Base-by-base conservation (phyloP, 2,329 filamentous ascomycete genomes). In the Pseudogymnoascus destructans region DNA sequence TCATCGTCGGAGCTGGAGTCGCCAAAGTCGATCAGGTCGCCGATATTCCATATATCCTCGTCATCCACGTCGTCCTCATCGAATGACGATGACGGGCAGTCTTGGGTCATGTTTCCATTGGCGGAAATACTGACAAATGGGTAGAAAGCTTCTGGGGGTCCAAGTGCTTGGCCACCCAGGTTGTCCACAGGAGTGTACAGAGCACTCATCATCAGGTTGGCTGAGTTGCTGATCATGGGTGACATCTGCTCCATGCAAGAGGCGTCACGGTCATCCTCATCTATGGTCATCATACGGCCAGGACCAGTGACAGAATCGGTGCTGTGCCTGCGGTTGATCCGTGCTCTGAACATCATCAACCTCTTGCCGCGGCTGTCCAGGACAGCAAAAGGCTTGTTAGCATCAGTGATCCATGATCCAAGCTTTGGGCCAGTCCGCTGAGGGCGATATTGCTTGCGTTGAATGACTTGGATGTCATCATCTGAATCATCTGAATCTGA, bases 91-190 rank as follows among this genome's bases (percentile, higher is more conserved):
- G 73, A 79, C 64, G 72, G 74, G 63, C 73, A 77, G 46, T 79
- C 78, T 32, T 79, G 77, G 35, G 73, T 73, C 13, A 75, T 70
- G 52, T 79, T 77, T 57, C 79, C 77, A 61, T 87, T 83, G 10
- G 80, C 70, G 42, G 73, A 72, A 59, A 79, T 72, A 58, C 72
- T 78, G 9, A 77, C 77, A 58, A 85, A 82, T 4, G 86, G 81
- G 65, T 87, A 90, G 70, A 89, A 90, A 6, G 86, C 85, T 70
- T 90, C 86, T 0, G 83, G 78, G 1, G 86, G 85, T 0, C 86
- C 86, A 66, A 88, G 77, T n/a, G 82, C 77, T 66, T 87, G 82
- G 4, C 80, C 81, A 35, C 60, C 60, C 21, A 63, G 58, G 58
- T 61, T 58, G 27, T 63, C 62, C 21, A 66, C 60, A n/a, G 62